Percentiles rank a stretch among this genome's conserved stretches.
These are phyloP conservation scores for Xerocomus nothofagi DNA, from an alignment of 1,284 basidiomycete species.

Conservation along the genomic window DNA sequence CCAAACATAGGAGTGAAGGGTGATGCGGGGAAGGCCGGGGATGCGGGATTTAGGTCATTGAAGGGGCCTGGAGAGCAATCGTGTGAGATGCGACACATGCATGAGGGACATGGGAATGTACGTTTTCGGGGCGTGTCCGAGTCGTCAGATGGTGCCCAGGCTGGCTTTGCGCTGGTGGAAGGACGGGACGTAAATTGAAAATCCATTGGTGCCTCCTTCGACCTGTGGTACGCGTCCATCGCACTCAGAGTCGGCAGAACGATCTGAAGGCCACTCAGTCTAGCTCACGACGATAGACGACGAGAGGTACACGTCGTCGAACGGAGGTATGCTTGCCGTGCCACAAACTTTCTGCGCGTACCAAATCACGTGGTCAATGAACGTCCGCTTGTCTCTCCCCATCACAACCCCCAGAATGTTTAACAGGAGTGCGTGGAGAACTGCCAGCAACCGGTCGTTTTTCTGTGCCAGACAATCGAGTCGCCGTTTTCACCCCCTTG, in stretches of 20 bases:
- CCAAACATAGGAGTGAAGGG: slow-evolving; percentile 57
- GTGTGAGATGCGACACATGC: slow-evolving; percentile 10
- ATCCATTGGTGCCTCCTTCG: slow-evolving; percentile 82
- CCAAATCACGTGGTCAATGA: slow-evolving; percentile 26
- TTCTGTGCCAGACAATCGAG: slow-evolving; percentile 15
- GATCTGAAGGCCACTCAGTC: neutral
- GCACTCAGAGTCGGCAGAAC: neutral
- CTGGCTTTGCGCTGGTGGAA: slow-evolving; percentile 49
- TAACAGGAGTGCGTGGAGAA: slow-evolving; percentile 29
- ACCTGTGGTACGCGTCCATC: slow-evolving; percentile 41
- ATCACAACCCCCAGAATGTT: slow-evolving; percentile 19
- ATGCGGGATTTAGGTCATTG: slow-evolving; percentile 48
- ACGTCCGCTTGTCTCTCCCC: neutral
- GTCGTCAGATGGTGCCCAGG: slow-evolving; percentile 53
- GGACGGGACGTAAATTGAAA: slow-evolving; percentile 65
- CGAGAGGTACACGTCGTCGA: slow-evolving; percentile 13
- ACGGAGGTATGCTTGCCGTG: slow-evolving; percentile 11
- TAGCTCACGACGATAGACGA: neutral
- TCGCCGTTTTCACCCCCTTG: slow-evolving; percentile 52
- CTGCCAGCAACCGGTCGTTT: slow-evolving; percentile 17
- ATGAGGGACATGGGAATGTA: slow-evolving; percentile 41
- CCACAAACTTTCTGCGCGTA: slow-evolving; percentile 17
- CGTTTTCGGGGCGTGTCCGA: slow-evolving; percentile 62
- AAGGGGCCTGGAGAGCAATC: slow-evolving; percentile 47
- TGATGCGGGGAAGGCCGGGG: slow-evolving; percentile 43